Conservation (phyloP, 1,284 basidiomycete genomes). For the Takashimella tepidaria region DNA sequence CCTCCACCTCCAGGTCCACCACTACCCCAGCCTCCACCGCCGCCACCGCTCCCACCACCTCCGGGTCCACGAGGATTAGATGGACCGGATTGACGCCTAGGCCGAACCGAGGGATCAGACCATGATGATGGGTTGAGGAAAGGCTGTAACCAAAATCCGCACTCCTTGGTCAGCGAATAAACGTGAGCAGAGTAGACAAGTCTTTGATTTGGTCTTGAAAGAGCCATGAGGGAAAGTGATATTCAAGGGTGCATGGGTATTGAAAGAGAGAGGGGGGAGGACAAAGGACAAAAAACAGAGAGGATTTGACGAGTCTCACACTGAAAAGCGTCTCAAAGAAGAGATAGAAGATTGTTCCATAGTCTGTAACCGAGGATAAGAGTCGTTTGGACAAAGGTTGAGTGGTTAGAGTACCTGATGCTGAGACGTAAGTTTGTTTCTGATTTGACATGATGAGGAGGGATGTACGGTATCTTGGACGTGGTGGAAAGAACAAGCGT, state of each 20-base stretch:
- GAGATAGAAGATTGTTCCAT: constrained; percentile 24
- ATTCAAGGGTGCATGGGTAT: not conserved
- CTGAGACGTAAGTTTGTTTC: constrained; percentile 30
- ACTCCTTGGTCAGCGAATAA: no score
- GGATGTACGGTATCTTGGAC: no score
- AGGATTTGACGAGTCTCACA: constrained; percentile 18
- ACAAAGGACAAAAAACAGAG: no score
- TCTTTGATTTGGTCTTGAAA: no score
- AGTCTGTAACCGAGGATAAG: constrained; percentile 10
- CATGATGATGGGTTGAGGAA: constrained; percentile 28
- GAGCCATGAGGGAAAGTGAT: not conserved
- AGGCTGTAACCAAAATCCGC: constrained; percentile 23
- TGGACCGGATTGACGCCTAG: not conserved
- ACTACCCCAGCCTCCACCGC: constrained; percentile 12
- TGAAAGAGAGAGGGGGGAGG: no score
- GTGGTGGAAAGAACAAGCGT: no score
- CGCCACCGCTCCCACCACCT: constrained; percentile 4
- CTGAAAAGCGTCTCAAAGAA: constrained; percentile 40
- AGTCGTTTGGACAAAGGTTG: constrained; percentile 28
- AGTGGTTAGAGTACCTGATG: constrained; percentile 27
- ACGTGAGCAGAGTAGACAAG: no score
- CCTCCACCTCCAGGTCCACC: constrained; percentile 15
- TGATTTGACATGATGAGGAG: not conserved
- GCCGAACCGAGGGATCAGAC: constrained; percentile 18
- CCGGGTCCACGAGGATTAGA: not conserved